Evolutionary conservation across 2,329 filamentous ascomycete genomes (phyloP).

Genomic region (Pseudogymnoascus sp.): DNA sequence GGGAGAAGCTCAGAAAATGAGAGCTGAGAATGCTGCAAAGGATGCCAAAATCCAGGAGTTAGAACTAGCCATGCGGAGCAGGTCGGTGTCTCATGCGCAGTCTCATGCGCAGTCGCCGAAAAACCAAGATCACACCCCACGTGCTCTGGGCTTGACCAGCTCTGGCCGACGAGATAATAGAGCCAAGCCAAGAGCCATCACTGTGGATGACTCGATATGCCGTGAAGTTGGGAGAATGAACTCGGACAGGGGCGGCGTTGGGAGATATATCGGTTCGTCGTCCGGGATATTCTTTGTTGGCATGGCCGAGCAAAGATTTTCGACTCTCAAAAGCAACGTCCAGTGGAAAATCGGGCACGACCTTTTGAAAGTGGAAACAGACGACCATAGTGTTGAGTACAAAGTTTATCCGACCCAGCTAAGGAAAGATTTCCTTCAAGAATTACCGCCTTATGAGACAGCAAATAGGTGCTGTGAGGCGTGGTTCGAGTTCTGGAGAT

Average conservation of each 20-base stretch:
- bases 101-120: not conserved
- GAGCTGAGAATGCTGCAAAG: slow-evolving; percentile 11
- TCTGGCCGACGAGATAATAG: slow-evolving; percentile 3
- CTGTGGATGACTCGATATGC: slow-evolving; percentile 13
- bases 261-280: slow-evolving; percentile 15
- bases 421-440: not conserved
- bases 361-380: slow-evolving; percentile 14
- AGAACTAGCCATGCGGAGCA: slow-evolving; percentile 6
- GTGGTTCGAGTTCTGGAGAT: slow-evolving; percentile 15
- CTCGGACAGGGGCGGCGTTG: slow-evolving; percentile 11
- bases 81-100: slow-evolving; percentile 7
- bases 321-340: slow-evolving; percentile 8
- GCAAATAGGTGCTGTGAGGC: slow-evolving; percentile 11
- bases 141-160: not conserved
- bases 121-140: not conserved
- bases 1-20: slow-evolving; percentile 12
- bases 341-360: slow-evolving; percentile 12
- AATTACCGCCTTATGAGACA: slow-evolving; percentile 12
- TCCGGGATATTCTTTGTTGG: slow-evolving; percentile 15
- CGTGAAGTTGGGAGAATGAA: slow-evolving; percentile 16
- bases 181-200: not conserved
- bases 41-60: slow-evolving; percentile 14
- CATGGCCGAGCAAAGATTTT: slow-evolving; percentile 13
- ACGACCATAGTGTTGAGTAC: slow-evolving; percentile 13
- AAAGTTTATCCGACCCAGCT: slow-evolving; percentile 8